A percentile compares a stretch with the other conserved stretches of the same genome.
Conservation (phyloP, 305 asterid genomes). For the Solanum hybrid region DNA sequence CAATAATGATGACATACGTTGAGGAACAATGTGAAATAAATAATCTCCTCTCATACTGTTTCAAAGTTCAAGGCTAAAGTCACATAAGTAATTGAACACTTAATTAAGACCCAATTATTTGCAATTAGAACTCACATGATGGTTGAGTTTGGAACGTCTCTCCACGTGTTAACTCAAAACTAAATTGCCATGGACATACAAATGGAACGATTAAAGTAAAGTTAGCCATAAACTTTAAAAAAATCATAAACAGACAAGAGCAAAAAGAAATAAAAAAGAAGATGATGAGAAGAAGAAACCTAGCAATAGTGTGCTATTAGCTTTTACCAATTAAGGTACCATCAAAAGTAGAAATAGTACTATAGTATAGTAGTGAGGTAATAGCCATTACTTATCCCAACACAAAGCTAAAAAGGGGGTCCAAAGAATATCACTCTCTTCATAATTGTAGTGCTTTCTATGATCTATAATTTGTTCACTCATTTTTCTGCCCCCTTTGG, state of each 20-base stretch:
- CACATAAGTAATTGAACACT: background rate
- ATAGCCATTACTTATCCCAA: background rate
- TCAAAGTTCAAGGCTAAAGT: background rate
- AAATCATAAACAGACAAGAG: background rate
- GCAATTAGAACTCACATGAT: background rate
- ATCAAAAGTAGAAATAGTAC: background rate
- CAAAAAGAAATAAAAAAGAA: background rate
- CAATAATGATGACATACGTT: background rate
- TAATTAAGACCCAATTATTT: background rate
- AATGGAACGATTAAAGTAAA: background rate
- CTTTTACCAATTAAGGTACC: background rate
- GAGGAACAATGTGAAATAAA: background rate
- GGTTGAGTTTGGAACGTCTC: background rate
- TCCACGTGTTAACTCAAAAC: background rate
- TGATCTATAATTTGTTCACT: background rate
- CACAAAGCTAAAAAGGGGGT: background rate
- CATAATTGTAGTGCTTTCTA: background rate
- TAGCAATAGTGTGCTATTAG: background rate
- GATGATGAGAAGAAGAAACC: conserved; percentile 1
- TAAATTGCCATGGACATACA: background rate
- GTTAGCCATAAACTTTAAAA: background rate
- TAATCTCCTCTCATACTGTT: background rate
- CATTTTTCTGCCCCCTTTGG: background rate
- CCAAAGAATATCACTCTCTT: background rate
- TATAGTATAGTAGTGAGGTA: background rate